phyloP scores from a whole-genome alignment of 208 protist species.

The Leishmania tarentolae region DNA sequence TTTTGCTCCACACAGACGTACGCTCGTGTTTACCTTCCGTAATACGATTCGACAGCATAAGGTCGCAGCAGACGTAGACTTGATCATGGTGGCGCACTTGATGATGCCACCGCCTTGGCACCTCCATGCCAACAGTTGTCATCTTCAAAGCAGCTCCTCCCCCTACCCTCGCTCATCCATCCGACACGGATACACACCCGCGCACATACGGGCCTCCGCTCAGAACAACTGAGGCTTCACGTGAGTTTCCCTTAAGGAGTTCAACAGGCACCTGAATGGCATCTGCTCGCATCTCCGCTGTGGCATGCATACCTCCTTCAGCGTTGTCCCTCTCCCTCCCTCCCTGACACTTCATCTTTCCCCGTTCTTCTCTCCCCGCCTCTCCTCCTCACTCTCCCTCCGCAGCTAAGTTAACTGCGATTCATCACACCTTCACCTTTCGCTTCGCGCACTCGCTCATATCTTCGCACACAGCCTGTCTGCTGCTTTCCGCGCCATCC shows the following conservation, averaged over 20 bases:
- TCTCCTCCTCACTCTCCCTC: background rate
- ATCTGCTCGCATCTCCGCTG: background rate
- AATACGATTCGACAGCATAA: background rate
- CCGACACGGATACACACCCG: background rate
- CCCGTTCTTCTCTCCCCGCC: background rate
- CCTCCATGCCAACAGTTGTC: background rate
- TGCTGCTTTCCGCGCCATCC: background rate
- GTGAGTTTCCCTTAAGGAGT: background rate
- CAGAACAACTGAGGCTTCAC: background rate
- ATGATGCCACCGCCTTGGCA: background rate
- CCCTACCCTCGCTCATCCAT: too few species aligned
- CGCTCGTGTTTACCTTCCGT: background rate
- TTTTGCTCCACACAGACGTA: background rate
- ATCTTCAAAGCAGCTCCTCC: background rate
- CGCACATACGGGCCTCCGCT: background rate
- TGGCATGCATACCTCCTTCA: background rate
- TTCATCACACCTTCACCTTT: background rate
- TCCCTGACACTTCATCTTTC: background rate
- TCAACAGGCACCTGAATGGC: background rate
- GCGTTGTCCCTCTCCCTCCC: background rate
- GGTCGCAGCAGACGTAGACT: background rate
- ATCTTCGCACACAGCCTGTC: background rate
- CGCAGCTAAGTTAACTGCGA: slow-evolving; percentile 1
- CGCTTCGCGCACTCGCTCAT: slow-evolving; percentile 4
- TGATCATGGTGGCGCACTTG: background rate